Evolutionary conservation across 192 early-diverging fungal genomes (phyloP), one percentile per base, ranked within the genome.

Genomic region (Mortierella claussenii): DNA sequence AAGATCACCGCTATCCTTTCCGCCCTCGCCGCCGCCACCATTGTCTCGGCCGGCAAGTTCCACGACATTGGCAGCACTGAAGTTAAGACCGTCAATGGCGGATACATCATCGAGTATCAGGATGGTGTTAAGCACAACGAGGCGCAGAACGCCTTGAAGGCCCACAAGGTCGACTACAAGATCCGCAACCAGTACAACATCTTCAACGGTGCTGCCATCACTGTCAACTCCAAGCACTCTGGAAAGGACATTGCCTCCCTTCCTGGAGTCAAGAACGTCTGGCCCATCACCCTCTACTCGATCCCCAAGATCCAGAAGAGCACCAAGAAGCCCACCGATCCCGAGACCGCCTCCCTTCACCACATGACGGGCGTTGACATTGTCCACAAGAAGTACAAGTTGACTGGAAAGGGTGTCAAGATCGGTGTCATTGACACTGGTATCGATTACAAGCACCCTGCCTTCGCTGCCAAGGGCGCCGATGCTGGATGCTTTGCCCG

Each of bases 361-460:
- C 44, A 71, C n/a, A 60, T 78, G 47, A 86, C 82, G 27, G 85
- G 85, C 27, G 71, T 86, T 24, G 44, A 65, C 52, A 40, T 59
- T 21, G 51, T 69, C 9, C 78, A 79, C 47, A 32, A 75, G 30
- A 70, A 76, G 65, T 53, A 78, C 49, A 71, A 68, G 65, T 75
- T 71, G 31, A 71, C 62, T 44, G 60, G 73, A 4, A 80, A 79
- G 61, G 79, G 79, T 8, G 79, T 87, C 47, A 87, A 82, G 55
- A 80, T 89, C 47, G 86, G 83, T 48, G 49, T 89, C 53, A 85
- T 89, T 21, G 88, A 89, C 54, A 85, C 82, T 37, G 88, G 87
- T 76, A 66, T 83, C 60, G 86, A 68, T 60, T 89, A 63, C 61
- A 75, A 24, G 32, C 92, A 93, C 66, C 88, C 89, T 0, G 85